Evolutionary conservation across 73 alveolate genomes (phyloP).

Genomic region (Paramecium primaurelia): DNA sequence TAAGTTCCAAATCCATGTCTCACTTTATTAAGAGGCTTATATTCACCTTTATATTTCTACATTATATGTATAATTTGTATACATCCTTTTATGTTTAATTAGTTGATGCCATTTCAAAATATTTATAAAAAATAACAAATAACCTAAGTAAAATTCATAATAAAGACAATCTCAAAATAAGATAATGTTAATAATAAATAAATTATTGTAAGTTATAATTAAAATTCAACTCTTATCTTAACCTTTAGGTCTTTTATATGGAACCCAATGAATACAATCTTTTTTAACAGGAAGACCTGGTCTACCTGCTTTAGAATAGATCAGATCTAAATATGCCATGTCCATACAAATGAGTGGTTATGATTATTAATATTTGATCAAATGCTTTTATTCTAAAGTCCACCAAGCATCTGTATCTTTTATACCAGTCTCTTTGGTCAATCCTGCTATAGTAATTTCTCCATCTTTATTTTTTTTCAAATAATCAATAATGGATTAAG

Average conservation of each 20-base stretch:
- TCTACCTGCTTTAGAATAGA: conserved; percentile 85
- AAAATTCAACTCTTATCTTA: conserved; percentile 38
- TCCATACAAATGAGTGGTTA: conserved; percentile 81
- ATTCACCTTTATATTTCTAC: conserved; percentile 33
- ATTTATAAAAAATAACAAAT: neutral
- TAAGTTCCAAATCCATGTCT: conserved; percentile 1
- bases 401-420: conserved; percentile 79
- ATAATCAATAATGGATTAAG: conserved; percentile 76
- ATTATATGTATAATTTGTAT: neutral
- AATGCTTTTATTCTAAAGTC: conserved; percentile 86
- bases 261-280: conserved; percentile 93
- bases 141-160: neutral
- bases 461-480: conserved; percentile 71
- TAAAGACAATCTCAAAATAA: neutral
- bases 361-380: conserved; percentile 87
- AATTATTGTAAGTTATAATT: neutral
- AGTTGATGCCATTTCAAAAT: neutral
- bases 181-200: neutral
- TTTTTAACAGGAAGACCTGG: conserved; percentile 91
- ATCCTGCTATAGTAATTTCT: conserved; percentile 73
- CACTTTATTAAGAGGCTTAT: neutral
- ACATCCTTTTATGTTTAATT: neutral
- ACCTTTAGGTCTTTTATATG: conserved; percentile 64
- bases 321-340: conserved; percentile 74
- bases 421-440: conserved; percentile 82